Conservation (phyloP, 345 rosid species). For the Populus ilicifolia region DNA sequence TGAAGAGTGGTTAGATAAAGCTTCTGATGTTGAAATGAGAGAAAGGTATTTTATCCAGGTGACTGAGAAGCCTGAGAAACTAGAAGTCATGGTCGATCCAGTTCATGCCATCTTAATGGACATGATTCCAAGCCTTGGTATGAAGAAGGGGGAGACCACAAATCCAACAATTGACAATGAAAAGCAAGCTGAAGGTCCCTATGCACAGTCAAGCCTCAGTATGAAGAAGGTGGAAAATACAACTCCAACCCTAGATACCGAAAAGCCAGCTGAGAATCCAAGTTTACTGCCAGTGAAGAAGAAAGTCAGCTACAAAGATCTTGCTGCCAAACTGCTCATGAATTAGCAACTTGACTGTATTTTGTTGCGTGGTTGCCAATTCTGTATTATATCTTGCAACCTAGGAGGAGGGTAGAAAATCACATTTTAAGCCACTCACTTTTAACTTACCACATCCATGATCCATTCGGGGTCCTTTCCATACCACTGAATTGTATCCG, state of each 20-base stretch:
- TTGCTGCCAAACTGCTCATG: constrained; percentile 63
- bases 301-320: constrained; percentile 86
- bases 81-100: constrained; percentile 53
- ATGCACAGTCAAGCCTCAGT: too few species aligned
- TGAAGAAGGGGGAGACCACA: constrained; percentile 29
- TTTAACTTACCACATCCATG: too few species aligned
- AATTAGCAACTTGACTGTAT: constrained; percentile 33
- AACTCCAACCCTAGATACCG: constrained; percentile 2
- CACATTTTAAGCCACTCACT: too few species aligned
- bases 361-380: too few species aligned
- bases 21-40: constrained; percentile 9
- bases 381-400: too few species aligned
- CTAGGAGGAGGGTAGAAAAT: too few species aligned
- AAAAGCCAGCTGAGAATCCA: background rate
- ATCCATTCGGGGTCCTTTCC: too few species aligned
- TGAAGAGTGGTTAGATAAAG: constrained; percentile 5
- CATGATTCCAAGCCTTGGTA: constrained; percentile 81
- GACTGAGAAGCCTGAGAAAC: constrained; percentile 13
- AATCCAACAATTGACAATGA: constrained; percentile 17
- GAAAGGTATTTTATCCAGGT: constrained; percentile 10
- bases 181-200: constrained; percentile 7
- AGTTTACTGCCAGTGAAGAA: constrained; percentile 35
- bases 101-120: constrained; percentile 72
- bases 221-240: background rate
- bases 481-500: too few species aligned